Conservation (phyloP, 805 yeast species). For the Zygoascus ofunaensis region DNA sequence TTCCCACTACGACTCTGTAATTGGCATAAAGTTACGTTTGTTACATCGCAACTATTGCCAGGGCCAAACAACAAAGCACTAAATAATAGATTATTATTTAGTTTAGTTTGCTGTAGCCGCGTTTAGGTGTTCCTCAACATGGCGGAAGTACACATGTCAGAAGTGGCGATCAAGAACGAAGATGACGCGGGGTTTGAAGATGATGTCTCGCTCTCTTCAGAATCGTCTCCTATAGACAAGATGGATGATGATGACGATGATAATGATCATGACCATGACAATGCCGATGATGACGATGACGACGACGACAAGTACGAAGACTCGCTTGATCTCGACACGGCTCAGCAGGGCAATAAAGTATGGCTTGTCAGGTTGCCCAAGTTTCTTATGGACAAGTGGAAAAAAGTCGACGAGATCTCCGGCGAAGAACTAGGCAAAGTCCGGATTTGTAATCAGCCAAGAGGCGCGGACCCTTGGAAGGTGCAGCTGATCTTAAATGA, state of each 20-base stretch:
- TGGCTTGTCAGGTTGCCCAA: constrained; percentile 92
- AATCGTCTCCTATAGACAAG: constrained; percentile 21
- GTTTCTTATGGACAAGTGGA: constrained; percentile 76
- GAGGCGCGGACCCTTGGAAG: constrained; percentile 21
- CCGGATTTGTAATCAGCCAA: constrained; percentile 40
- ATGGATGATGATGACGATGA: constrained; percentile 6
- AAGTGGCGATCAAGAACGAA: constrained; percentile 3
- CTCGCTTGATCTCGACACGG: constrained; percentile 66
- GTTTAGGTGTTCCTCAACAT: no score
- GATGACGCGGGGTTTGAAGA: constrained; percentile 24
- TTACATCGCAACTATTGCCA: no score
- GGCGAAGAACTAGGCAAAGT: constrained; percentile 76
- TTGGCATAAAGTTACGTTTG: no score
- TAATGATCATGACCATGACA: constrained; percentile 23
- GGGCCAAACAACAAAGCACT: no score
- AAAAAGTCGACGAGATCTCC: constrained; percentile 46
- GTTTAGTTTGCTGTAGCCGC: no score
- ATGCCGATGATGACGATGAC: constrained; percentile 22
- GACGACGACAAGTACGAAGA: constrained; percentile 45
- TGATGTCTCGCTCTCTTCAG: constrained; percentile 30
- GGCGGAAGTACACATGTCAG: no score
- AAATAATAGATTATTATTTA: no score
- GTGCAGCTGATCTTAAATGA: constrained; percentile 32
- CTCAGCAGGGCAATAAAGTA: constrained; percentile 56
- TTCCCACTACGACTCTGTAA: no score